A percentile compares a stretch with the other conserved stretches of the same genome.
phyloP scores from a whole-genome alignment of 2,329 filamentous ascomycete species.

The Huntiella abstrusa region DNA sequence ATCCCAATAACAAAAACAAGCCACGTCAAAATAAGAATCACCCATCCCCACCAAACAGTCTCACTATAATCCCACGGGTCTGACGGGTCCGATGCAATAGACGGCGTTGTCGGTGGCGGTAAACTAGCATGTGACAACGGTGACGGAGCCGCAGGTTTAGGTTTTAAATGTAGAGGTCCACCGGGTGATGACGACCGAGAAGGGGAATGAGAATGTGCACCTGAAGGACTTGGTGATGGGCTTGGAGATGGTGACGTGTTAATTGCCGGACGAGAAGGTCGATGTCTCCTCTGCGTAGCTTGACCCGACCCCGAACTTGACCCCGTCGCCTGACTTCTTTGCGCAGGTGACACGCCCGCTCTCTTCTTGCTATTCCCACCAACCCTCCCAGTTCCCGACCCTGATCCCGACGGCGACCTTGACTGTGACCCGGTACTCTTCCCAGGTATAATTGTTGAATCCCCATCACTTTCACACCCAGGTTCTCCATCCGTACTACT shows the following conservation, averaged over 20 bases:
- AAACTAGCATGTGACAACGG: conserved; percentile 5
- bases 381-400: too few relatives aligned
- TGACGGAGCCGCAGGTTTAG: conserved; percentile 3
- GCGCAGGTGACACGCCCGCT: too few relatives aligned
- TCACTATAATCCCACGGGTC: conserved; percentile 75
- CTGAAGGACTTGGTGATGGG: neutral
- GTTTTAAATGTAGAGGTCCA: neutral
- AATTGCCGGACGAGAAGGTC: too few relatives aligned
- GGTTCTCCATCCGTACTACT: conserved; percentile 5
- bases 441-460: too few relatives aligned
- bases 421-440: too few relatives aligned
- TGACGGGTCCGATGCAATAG: conserved; percentile 25
- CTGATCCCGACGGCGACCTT: too few relatives aligned
- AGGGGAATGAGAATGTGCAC: neutral
- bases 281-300: neutral
- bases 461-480: too few relatives aligned
- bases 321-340: too few relatives aligned
- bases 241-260: neutral
- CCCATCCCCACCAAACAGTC: conserved; percentile 97
- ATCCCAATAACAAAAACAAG: conserved; percentile 90
- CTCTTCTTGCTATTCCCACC: too few relatives aligned
- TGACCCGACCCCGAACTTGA: too few relatives aligned
- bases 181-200: neutral
- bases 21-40: conserved; percentile 81
- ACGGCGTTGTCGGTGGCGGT: conserved; percentile 3